Evolutionary conservation across 352 stramenopile genomes (phyloP), one percentile per base, ranked within the genome.

Genomic region (Pythium plurisporium): DNA sequence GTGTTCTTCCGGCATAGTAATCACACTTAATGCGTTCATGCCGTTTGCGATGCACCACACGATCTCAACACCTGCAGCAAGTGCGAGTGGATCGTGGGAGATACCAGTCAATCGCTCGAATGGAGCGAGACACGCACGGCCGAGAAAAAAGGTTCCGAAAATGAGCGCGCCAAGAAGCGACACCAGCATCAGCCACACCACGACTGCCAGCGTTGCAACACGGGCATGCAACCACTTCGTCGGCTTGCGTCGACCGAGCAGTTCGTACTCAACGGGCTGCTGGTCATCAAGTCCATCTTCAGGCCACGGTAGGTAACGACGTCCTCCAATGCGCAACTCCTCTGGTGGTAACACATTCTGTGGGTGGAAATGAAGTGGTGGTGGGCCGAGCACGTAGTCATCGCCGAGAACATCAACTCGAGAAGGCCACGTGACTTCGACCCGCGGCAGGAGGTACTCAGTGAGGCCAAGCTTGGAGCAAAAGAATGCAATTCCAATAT

Each of bases 311-410:
- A 94, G 62, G 41, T 94, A 95, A 11, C 83, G 74, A 15, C 84
- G 78, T 0, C 83, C 86, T 47, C 87, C 64, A 15, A 91, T 66
- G 29, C 77, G 78, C 15, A 92, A 60, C 46, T 91, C 69, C n/a
- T 86, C 77, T 33, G 82, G 74, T 20, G 81, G 85, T 22, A 87
- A 55, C 25, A 84, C 76, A 0, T 79, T 77, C 2, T 79, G 77
- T 40, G 81, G 85, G 44, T 95, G 82, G 43, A 95, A 95, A 34
- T 91, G 81, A 5, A 95, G 70, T 37, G 85, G 85, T 6, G 85
- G 85, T 19, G 84, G 81, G 0, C 72, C 65, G 8, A 95, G 59
- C 17, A 93, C 74, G 8, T 62, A 55, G 14, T 63, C 65, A n/a
- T 41, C 51, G 11, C 48, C 58, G 2, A 49, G 19, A 9, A 20